These are phyloP conservation scores for Bimuria novae-zelandiae DNA, from an alignment of 2,329 filamentous ascomycete genomes.

Conservation along the genomic window DNA sequence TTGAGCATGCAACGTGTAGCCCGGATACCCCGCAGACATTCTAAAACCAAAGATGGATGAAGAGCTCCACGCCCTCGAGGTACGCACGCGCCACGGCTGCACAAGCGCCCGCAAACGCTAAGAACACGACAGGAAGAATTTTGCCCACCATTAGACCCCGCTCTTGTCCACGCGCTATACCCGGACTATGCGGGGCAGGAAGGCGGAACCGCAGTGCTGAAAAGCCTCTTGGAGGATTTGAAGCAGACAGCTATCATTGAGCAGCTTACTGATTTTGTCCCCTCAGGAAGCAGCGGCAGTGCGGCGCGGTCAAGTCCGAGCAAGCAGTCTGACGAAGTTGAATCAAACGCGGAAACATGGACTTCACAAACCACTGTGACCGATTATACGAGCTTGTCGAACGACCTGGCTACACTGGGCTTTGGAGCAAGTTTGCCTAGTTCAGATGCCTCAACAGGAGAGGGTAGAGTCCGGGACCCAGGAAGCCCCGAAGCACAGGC, in stretches of 20 bases:
- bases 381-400: conserved; percentile 56
- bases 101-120: conserved; percentile 17
- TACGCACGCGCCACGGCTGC: conserved; percentile 15
- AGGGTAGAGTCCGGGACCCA: conserved; percentile 42
- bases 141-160: conserved; percentile 74
- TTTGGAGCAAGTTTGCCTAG: conserved; percentile 20
- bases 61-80: conserved; percentile 39
- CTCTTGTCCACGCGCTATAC: conserved; percentile 75
- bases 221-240: conserved; percentile 66
- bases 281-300: conserved; percentile 68
- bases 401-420: conserved; percentile 49
- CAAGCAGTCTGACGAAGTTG: conserved; percentile 29
- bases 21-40: conserved; percentile 26
- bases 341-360: conserved; percentile 45
- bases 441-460: conserved; percentile 27
- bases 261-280: conserved; percentile 77
- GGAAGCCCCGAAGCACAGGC: conserved; percentile 59
- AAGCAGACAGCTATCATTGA: conserved; percentile 67
- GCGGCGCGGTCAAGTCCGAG: conserved; percentile 21
- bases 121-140: conserved; percentile 64
- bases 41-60: conserved; percentile 43
- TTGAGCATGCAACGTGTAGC: conserved; percentile 35
- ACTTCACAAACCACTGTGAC: conserved; percentile 53
- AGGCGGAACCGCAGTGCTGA: conserved; percentile 57
- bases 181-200: conserved; percentile 71